A percentile compares a stretch with the other conserved stretches of the same genome.
Evolutionary conservation across 257 asterid genomes (phyloP).

Genomic region (Salvia hispanica): DNA sequence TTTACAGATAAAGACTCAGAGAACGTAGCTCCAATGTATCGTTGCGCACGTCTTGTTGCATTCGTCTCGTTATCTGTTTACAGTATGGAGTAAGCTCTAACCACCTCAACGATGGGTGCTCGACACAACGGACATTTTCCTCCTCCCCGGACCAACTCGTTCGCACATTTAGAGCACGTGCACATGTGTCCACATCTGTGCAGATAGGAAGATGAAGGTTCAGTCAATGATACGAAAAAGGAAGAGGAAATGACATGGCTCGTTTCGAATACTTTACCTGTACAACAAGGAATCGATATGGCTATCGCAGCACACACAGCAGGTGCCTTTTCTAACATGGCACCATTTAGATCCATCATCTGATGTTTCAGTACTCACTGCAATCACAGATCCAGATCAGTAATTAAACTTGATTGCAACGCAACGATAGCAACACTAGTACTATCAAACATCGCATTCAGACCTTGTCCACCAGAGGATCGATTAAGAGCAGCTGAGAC

Average conservation of each 20-base stretch:
- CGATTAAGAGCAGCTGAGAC: conserved; percentile 94
- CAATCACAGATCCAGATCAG: background rate
- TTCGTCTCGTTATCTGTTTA: conserved; percentile 36
- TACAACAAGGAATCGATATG: conserved; percentile 90
- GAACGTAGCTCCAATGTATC: conserved; percentile 34
- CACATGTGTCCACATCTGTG: conserved; percentile 99
- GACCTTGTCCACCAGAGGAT: conserved; percentile 77
- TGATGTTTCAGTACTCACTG: conserved; percentile 62
- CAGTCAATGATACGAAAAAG: background rate
- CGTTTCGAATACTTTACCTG: conserved; percentile 52
- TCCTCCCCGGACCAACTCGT: conserved; percentile 77
- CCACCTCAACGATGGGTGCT: conserved; percentile 92
- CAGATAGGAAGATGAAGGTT: background rate
- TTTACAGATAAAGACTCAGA: background rate
- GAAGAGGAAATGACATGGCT: background rate
- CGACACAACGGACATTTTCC: conserved; percentile 94
- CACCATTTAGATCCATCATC: conserved; percentile 84
- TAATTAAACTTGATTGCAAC: conserved; percentile 16
- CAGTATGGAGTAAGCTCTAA: conserved; percentile 90
- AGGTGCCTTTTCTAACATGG: conserved; percentile 87
- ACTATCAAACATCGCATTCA: conserved; percentile 22
- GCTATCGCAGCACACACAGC: conserved; percentile 91
- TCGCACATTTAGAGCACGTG: conserved; percentile 88
- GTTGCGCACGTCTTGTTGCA: conserved; percentile 20
- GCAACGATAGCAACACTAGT: background rate